Evolutionary conservation across 2,329 filamentous ascomycete genomes (phyloP), one percentile per base, ranked within the genome.

Genomic region (Aspergillus brunneoviolaceus): DNA sequence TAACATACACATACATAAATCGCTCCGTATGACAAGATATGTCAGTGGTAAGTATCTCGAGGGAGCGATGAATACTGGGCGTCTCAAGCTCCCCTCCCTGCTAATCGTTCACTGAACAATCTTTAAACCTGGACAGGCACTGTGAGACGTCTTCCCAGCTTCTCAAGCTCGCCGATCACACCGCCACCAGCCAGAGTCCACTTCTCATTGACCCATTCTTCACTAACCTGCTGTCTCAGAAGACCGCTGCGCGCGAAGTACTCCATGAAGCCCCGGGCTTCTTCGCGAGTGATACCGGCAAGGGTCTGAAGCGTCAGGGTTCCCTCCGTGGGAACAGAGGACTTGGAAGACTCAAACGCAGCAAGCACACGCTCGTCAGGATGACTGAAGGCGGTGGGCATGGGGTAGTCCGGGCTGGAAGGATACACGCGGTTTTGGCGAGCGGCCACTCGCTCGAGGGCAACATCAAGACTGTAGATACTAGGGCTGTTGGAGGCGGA

Each of bases 221-320:
- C 87, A 69, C 90, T 88, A 53, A 97, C 82, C 50, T 80, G 82
- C 62, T 85, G 81, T 64, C 90, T 85, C 71, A 96, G 74, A 72
- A 96, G 81, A 12, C 94, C 95, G 74, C 91, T 96, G 39, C 86
- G 87, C 5, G 91, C 92, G 82, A 94, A 98, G 79, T 97, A 98
- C 80, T 97, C 92, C 87, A 98, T 89, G 67, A 96, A 81, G 0
- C 87, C 84, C 61, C 89, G 85, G 11, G 91, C 87, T 78, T 98
- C 94, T 2, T 83, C 78, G 76, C 88, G 90, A 68, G 81, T 88
- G 66, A 97, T 70, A 9, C 91, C 89, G 48, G 84, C 82, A 21
- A 96, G 72, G 21, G 84, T 82, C 67, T 82, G 75, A 3, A 84
- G 72, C 33, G 80, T 76, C 12, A 84, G 74, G 7, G 73, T 72